phyloP scores from a whole-genome alignment of 352 stramenopile genomes.

The Thraustochytrium sp. region DNA sequence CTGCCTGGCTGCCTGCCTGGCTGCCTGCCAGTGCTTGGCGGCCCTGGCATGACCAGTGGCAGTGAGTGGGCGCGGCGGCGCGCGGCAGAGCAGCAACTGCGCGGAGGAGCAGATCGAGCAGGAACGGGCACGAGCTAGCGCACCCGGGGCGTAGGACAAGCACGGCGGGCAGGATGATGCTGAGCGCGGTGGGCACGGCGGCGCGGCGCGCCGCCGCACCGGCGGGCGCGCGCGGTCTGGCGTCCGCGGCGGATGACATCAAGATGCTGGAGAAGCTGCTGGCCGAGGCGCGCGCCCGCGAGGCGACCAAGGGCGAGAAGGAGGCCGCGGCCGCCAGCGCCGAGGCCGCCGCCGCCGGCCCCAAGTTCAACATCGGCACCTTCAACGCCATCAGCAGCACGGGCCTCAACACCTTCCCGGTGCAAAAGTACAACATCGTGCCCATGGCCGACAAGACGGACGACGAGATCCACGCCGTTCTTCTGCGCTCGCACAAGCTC shows the following conservation, averaged over 20 bases:
- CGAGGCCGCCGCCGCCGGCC: neutral
- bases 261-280: conserved; percentile 45
- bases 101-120: no score
- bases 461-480: conserved; percentile 44
- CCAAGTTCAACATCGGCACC: conserved; percentile 48
- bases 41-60: no score
- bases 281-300: neutral
- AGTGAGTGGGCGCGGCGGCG: no score
- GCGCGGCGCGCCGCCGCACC: neutral
- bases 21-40: no score
- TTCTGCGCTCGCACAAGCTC: conserved; percentile 44
- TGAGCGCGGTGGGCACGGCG: neutral
- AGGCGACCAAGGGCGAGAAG: neutral
- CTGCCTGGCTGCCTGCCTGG: no score
- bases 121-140: no score
- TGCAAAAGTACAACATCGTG: conserved; percentile 37
- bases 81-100: no score
- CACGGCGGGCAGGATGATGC: neutral
- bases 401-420: conserved; percentile 43
- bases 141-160: neutral
- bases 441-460: conserved; percentile 1
- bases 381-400: conserved; percentile 42
- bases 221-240: neutral
- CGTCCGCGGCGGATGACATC: conserved; percentile 10
- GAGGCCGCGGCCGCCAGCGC: neutral